Conservation (phyloP, 2,329 filamentous ascomycete species). For the Elsinoe perseae region DNA sequence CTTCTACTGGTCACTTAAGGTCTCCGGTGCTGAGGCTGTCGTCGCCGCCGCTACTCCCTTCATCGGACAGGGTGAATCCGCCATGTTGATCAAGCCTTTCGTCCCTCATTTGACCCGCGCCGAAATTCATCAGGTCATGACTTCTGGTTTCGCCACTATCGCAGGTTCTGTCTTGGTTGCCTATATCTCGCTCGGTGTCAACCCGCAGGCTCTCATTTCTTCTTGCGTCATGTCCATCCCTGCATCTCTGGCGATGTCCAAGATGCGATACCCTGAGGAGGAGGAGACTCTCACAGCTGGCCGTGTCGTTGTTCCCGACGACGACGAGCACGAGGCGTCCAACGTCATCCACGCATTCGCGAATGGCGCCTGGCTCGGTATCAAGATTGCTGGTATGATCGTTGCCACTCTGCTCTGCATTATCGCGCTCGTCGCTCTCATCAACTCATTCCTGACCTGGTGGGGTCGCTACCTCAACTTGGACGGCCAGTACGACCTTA, state of each 20-base stretch:
- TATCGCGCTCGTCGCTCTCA: constrained; percentile 64
- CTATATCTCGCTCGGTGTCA: constrained; percentile 77
- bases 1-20: constrained; percentile 83
- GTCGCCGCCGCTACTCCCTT: constrained; percentile 89
- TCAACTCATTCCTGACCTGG: constrained; percentile 74
- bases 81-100: constrained; percentile 85
- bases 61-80: constrained; percentile 88
- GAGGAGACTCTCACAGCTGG: constrained; percentile 81
- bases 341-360: constrained; percentile 81
- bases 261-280: constrained; percentile 80
- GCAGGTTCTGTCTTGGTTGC: constrained; percentile 79
- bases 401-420: constrained; percentile 73
- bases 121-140: constrained; percentile 89
- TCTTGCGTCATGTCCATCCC: constrained; percentile 96
- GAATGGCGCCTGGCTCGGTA: constrained; percentile 74
- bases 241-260: constrained; percentile 79
- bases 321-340: constrained; percentile 64
- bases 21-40: constrained; percentile 87
- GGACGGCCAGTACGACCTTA: constrained; percentile 56
- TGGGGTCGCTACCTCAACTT: constrained; percentile 73
- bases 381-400: constrained; percentile 83
- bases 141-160: constrained; percentile 86
- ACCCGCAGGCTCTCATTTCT: constrained; percentile 76
- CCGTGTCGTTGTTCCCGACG: constrained; percentile 70
- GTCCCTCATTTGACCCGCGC: constrained; percentile 76